Base-by-base conservation (phyloP, 495 filamentous ascomycete species). In the Penicilliopsis zonata region DNA sequence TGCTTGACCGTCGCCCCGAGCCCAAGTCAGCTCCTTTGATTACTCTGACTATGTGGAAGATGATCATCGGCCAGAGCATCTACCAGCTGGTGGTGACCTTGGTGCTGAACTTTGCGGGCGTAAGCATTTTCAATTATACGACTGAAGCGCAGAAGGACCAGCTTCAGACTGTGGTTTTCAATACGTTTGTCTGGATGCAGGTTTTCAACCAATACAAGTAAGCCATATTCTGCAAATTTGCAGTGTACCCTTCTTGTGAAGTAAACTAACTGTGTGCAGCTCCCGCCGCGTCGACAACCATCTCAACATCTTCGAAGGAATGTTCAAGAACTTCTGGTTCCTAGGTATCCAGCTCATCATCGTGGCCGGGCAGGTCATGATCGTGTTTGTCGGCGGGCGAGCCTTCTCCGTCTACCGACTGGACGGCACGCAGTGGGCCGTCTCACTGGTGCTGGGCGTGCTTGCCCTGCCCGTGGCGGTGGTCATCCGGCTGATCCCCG, bases 141-240 rank as follows among this genome's bases (percentile, higher is more conserved):
- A 28, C 37, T 35, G 31, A 42, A 21, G 30, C 43, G 46, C 46
- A 67, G 23, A 48, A 50, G 6, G 40, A 59, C 7, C 43, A 61
- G 14, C 53, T 86, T 28, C 53, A 72, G 36, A 85, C 83, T 1
- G 59, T 88, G 23, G 72, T 93, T 15, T 92, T 93, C 66, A 94
- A 92, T 60, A 84, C 81, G 1, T 93, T 88, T 43, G 82, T 90
- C 22, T 94, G 85, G 78, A 87, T 93, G 82, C 85, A 92, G 42
- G 86, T 92, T 42, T 92, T 92, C 70, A 93, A 94, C 47, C 68
- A 84, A 47, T 76, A 82, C 58, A 86, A 86, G 54, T 68, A 58
- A 38, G 46, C 44, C 24, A 20, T 13, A 33, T 9, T n/a, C 30
- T 16, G 16, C 19, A 10, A 2, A 26, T 13, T 14, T 13, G 24